Evolutionary conservation across 2,329 filamentous ascomycete genomes (phyloP).

Genomic region (Fusarium siculi): DNA sequence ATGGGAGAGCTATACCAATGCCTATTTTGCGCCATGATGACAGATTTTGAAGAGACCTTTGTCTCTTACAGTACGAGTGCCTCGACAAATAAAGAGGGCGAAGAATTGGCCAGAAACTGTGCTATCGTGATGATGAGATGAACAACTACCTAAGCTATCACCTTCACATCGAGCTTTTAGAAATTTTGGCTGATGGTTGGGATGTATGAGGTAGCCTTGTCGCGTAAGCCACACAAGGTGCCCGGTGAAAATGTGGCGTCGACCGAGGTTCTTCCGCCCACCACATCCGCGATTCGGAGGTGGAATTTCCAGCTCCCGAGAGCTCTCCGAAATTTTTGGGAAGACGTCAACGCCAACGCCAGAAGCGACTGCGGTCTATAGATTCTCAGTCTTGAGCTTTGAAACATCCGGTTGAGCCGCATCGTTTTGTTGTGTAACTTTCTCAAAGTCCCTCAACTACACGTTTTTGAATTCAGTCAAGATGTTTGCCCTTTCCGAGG

Average conservation of each 20-base stretch:
- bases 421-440: constrained; percentile 3
- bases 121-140: background rate
- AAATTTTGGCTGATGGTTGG: constrained; percentile 43
- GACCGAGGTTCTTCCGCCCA: constrained; percentile 47
- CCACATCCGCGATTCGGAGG: constrained; percentile 16
- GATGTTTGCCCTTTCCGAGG: constrained; percentile 84
- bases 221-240: constrained; percentile 23
- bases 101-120: constrained; percentile 1
- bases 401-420: constrained; percentile 11
- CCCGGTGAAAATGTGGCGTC: constrained; percentile 6
- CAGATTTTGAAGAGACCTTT: constrained; percentile 24
- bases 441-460: background rate
- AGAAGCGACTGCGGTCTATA: constrained; percentile 6
- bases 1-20: constrained; percentile 72
- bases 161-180: constrained; percentile 31
- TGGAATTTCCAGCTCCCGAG: constrained; percentile 42
- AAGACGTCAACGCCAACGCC: constrained; percentile 20
- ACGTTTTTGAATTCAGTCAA: constrained; percentile 40
- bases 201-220: constrained; percentile 24
- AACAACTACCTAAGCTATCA: constrained; percentile 9
- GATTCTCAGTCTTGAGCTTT: constrained; percentile 31
- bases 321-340: constrained; percentile 41
- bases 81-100: background rate
- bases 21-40: constrained; percentile 73
- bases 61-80: background rate